Base-by-base conservation (phyloP, 495 filamentous ascomycete species). In the Beverwykella pulmonaria region DNA sequence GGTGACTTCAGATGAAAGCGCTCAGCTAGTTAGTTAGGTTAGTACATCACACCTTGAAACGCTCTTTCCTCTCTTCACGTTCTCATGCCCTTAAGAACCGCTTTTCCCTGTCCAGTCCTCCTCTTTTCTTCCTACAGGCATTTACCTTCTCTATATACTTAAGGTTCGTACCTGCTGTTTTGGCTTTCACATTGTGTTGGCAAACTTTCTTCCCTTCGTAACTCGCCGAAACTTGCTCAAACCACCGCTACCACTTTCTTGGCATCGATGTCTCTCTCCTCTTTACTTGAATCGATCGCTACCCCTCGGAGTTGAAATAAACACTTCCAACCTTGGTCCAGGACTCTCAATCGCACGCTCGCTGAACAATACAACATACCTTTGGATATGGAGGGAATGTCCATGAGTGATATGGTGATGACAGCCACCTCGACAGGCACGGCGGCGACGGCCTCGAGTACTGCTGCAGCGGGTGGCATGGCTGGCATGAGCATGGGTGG, bases 321-420 rank as follows among this genome's bases (percentile, higher is more conserved):
- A 44, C 15, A 50, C 48, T n/a, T 5, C 8, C 48, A 50, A 50
- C 20, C 20, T 27, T 50, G 48, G 9, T 50, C 48, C 17, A n/a
- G n/a, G 6, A 17, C 15, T n/a, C 44, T 47, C 44, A 5, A 5
- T 4, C 3, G 44, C 15, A 4, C 44, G 15, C 44, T 47, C 20
- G 15, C 15, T 47, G 20, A 17, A 47, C 44, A 7, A 17, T 17
- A 47, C 4, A 47, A 47, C 23, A n/a, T 17, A 7, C 41, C 32
- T 30, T 25, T 9, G 23, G 22, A 3, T 12, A 9, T 14, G 5
- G 23, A 23, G 53, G 27, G 23, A 3, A 57, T 57, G 53, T 52
- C 56, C 19, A 59, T 59, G 32, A 63, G 52, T n/a, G 27, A 47
- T 22, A 71, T 68, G 69, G 46, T 20, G 34, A 68, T 61, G 55